Evolutionary conservation across 2,329 filamentous ascomycete species (phyloP).

Genomic region (Rutstroemia sp.): DNA sequence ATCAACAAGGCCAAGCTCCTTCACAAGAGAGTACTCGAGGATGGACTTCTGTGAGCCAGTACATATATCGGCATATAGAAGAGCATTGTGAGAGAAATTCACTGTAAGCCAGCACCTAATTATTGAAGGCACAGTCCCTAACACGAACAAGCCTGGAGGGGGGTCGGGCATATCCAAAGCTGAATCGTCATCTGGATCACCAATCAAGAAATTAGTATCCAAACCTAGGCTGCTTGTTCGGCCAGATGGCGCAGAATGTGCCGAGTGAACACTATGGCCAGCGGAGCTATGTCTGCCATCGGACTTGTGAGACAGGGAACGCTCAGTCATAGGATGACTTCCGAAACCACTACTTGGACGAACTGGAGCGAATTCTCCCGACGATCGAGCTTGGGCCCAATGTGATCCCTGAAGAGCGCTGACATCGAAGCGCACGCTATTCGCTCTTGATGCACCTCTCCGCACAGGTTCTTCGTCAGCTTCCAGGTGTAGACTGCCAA

Average conservation of each 20-base stretch:
- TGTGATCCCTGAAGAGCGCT: slow-evolving; percentile 83
- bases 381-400: slow-evolving; percentile 77
- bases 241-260: slow-evolving; percentile 66
- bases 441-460: slow-evolving; percentile 83
- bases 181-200: slow-evolving; percentile 57
- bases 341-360: slow-evolving; percentile 75
- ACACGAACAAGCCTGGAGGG: slow-evolving; percentile 74
- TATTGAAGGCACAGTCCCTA: slow-evolving; percentile 87
- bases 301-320: slow-evolving; percentile 88
- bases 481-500: slow-evolving; percentile 77
- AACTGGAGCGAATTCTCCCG: slow-evolving; percentile 70
- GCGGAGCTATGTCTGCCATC: slow-evolving; percentile 91
- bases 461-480: slow-evolving; percentile 79
- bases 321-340: slow-evolving; percentile 76
- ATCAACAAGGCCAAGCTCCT: slow-evolving; percentile 63
- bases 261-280: slow-evolving; percentile 68
- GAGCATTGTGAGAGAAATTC: slow-evolving; percentile 79
- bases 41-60: slow-evolving; percentile 84
- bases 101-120: slow-evolving; percentile 92
- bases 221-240: slow-evolving; percentile 84
- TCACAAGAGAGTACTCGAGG: slow-evolving; percentile 68
- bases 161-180: slow-evolving; percentile 66
- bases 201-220: slow-evolving; percentile 61
- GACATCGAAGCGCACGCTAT: slow-evolving; percentile 96
- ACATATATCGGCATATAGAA: slow-evolving; percentile 88